phyloP scores from a whole-genome alignment of 352 stramenopile species.

The Pythium rhizo-oryzae region DNA sequence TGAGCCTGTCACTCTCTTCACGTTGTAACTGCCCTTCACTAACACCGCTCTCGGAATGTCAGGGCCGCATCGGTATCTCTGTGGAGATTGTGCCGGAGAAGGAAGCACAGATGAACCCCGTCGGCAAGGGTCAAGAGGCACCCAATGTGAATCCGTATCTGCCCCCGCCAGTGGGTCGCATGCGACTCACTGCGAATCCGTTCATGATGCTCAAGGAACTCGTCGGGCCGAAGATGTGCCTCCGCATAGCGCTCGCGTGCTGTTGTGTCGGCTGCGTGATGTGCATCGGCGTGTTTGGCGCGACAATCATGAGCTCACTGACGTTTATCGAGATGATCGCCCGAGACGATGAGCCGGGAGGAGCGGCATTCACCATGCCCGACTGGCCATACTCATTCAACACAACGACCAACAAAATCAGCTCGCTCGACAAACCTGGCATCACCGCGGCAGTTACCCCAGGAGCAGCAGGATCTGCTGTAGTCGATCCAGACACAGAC shows the following conservation, averaged over 20 bases:
- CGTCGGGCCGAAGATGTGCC: constrained; percentile 60
- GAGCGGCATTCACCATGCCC: constrained; percentile 5
- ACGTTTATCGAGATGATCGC: constrained; percentile 58
- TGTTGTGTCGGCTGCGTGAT: constrained; percentile 63
- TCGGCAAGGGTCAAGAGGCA: constrained; percentile 77
- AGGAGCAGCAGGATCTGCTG: too few species aligned
- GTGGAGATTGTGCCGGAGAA: constrained; percentile 88
- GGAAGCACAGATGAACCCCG: constrained; percentile 66
- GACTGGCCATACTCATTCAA: constrained; percentile 19
- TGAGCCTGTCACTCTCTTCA: constrained; percentile 13
- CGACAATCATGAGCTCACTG: constrained; percentile 78
- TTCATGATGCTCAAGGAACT: constrained; percentile 82
- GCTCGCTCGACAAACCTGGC: neutral
- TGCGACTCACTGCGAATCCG: constrained; percentile 84
- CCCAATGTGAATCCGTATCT: constrained; percentile 93
- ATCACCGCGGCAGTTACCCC: too few species aligned
- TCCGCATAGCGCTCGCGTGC: constrained; percentile 46
- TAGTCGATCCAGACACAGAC: too few species aligned
- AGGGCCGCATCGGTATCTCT: constrained; percentile 63
- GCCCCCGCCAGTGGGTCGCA: constrained; percentile 82
- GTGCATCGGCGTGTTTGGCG: constrained; percentile 70
- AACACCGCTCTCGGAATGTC: neutral
- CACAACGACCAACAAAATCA: neutral
- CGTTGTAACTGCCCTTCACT: neutral
- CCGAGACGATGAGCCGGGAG: neutral